A percentile compares a stretch with the other conserved stretches of the same genome.
Conservation (phyloP, 306 rosid genomes). For the Castanea mollissima region DNA sequence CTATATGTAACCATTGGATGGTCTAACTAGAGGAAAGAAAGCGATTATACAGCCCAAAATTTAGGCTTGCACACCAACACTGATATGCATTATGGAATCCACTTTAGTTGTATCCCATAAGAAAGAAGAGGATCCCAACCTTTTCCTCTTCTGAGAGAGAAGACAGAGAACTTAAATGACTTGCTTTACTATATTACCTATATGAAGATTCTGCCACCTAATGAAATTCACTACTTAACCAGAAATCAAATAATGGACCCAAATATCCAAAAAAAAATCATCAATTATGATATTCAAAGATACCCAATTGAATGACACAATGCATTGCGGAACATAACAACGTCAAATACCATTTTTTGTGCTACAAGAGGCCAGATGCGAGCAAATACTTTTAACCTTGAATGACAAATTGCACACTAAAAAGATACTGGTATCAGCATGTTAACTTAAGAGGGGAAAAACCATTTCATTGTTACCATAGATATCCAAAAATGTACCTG, state of each 20-base stretch:
- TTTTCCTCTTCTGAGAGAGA: not conserved
- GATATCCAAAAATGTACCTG: constrained; percentile 36
- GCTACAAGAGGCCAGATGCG: not conserved
- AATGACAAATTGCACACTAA: not conserved
- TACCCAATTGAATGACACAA: not conserved
- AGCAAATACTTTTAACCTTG: not conserved
- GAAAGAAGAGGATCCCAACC: not conserved
- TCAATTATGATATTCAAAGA: not conserved
- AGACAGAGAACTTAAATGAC: not conserved
- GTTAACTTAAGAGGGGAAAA: not conserved
- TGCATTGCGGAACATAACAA: not conserved
- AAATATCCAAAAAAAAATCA: not conserved
- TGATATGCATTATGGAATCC: no score
- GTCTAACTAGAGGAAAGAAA: no score
- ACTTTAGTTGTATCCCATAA: not conserved
- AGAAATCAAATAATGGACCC: not conserved
- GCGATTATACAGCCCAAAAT: no score
- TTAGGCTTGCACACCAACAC: no score
- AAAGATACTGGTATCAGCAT: not conserved
- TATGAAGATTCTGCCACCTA: not conserved
- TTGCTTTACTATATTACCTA: not conserved
- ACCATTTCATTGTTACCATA: not conserved
- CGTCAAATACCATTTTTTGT: not conserved
- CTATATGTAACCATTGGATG: no score
- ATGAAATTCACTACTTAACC: no score